These are phyloP conservation scores for Fraxinus floribunda DNA, from an alignment of 305 asterid species.

Conservation along the genomic window DNA sequence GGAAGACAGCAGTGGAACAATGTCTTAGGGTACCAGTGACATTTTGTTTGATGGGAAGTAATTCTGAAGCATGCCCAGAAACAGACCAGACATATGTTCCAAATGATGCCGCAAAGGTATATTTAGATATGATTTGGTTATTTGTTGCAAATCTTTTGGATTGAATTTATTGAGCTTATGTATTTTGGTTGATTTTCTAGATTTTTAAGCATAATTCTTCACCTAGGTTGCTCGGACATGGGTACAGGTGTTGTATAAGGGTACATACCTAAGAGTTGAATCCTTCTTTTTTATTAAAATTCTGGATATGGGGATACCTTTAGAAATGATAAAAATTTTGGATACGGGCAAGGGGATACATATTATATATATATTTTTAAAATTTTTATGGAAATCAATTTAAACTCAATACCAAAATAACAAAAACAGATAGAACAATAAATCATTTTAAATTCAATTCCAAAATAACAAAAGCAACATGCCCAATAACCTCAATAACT, in stretches of 20 bases:
- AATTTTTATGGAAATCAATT: no score
- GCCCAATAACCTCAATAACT: background rate
- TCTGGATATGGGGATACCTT: background rate
- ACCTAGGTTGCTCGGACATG: background rate
- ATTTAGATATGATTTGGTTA: background rate
- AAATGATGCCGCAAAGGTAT: conserved; percentile 50
- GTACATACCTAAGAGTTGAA: background rate
- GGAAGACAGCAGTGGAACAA: conserved; percentile 29
- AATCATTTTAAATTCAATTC: background rate
- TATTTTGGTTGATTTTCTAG: conserved; percentile 1
- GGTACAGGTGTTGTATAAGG: background rate
- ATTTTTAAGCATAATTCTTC: background rate
- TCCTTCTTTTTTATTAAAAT: background rate
- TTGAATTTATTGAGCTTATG: conserved; percentile 5
- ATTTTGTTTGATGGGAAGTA: conserved; percentile 51
- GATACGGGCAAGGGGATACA: background rate
- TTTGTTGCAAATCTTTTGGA: background rate
- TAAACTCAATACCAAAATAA: no score
- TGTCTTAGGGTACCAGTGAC: conserved; percentile 35
- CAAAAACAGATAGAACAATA: no score
- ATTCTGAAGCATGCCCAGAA: conserved; percentile 36
- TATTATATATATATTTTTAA: no score
- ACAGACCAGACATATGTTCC: conserved; percentile 36
- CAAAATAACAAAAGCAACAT: background rate
- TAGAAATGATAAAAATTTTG: no score